Base-by-base conservation (phyloP, 768 basidiomycete species). In the Auricularia heimuer region DNA sequence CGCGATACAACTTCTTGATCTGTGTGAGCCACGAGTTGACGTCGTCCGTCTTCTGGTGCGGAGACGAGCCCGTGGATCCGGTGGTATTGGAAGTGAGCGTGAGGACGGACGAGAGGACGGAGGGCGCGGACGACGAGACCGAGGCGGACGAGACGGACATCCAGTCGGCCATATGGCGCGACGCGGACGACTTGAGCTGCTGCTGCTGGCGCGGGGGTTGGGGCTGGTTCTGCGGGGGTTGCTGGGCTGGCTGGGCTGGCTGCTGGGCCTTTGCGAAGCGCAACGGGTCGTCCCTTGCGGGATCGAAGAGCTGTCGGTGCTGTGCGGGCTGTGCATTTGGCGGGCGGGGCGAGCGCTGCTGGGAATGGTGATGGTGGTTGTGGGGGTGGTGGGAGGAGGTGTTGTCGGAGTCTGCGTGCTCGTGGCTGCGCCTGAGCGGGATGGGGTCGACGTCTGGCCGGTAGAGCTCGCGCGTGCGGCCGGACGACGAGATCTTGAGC, bases 261-360 rank as follows among this genome's bases (percentile, higher is more conserved):
- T 8, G 86, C 81, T 51, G 86, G 82, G 3, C 83, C 77, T 42
- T 85, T 81, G 39, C 78, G 75, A 98, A 98, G 11, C 89, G 84
- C 37, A 94, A 84, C 0, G 97, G 93, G 73, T 98, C 92, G 73
- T 98, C 91, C 70, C 92, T 87, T 45, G 90, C 82, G 66, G 90
- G 92, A 72, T 98, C 94, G 65, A 94, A 95, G 0, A 97, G 83
- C 67, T 89, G 89, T 8, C 79, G 77, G 6, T 24, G 61, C 37
- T 65, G 65, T 44, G 56, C 75, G 73, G 4, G 73, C 68, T 58
- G 75, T 36, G 63, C 65, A 63, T 64, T 11, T 75, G 68, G 39
- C 75, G 61, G 34, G 65, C 68, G 44, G 74, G 70, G 21, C 74
- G 74, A 37, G 73, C 67, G 35, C 67, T 65, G 65, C 76, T 75